Percentiles rank a stretch among this genome's conserved stretches.
Evolutionary conservation across 768 basidiomycete genomes (phyloP).

Genomic region (Tylopilus cervinicoccineus): DNA sequence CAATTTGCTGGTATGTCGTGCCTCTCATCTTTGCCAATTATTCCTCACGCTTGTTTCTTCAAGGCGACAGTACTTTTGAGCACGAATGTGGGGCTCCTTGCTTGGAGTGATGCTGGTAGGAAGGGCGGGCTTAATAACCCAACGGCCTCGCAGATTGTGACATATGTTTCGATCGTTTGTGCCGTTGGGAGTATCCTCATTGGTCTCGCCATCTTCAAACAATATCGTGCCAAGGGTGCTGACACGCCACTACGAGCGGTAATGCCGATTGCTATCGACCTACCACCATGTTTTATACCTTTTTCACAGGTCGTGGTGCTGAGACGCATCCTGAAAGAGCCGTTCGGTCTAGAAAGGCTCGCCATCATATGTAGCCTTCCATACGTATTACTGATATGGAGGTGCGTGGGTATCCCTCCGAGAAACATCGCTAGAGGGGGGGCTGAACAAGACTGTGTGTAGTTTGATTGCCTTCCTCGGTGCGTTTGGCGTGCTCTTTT

Average conservation of each 20-base stretch:
- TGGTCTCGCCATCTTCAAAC: slow-evolving; percentile 30
- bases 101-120: slow-evolving; percentile 11
- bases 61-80: slow-evolving; percentile 29
- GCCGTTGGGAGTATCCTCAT: slow-evolving; percentile 28
- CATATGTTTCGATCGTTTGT: slow-evolving; percentile 28
- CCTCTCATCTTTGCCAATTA: neutral
- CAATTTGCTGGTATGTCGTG: slow-evolving; percentile 23
- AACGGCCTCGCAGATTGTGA: slow-evolving; percentile 21
- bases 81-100: slow-evolving; percentile 25
- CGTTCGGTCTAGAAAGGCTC: slow-evolving; percentile 33
- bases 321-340: slow-evolving; percentile 24
- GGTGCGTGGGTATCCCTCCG: slow-evolving; percentile 21
- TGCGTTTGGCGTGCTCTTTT: slow-evolving; percentile 30
- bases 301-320: slow-evolving; percentile 20
- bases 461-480: slow-evolving; percentile 35
- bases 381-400: slow-evolving; percentile 39
- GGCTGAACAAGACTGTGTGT: neutral
- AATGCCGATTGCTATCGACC: neutral
- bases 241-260: slow-evolving; percentile 31
- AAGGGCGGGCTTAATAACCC: slow-evolving; percentile 3
- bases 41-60: neutral
- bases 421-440: neutral
- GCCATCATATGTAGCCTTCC: slow-evolving; percentile 40
- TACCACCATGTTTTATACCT: neutral
- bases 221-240: slow-evolving; percentile 30